Evolutionary conservation across 2,329 filamentous ascomycete genomes (phyloP), one percentile per base, ranked within the genome.

Genomic region (Pyrenophora graminea): DNA sequence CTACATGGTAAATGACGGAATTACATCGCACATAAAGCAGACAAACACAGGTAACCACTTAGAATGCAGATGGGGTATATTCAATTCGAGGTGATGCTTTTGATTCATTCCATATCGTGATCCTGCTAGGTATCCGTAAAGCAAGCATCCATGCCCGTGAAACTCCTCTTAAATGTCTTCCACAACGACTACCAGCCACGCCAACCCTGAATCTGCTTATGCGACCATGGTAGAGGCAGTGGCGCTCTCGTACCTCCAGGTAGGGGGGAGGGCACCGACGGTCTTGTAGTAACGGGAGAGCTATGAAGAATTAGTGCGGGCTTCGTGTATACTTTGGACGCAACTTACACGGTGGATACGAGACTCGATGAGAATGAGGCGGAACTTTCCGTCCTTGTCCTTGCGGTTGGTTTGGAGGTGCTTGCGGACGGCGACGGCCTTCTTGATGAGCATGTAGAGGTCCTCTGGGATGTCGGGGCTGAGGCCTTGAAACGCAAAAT

Each of bases 401-500:
- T 99, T 99, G 82, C 94, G 93, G 89, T 99, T 99, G 82, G 91
- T 91, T 87, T 97, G 91, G 70, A 99, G 91, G 83, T 99, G 95
- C 90, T 99, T 99, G 84, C 94, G 93, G 83, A 99, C 94, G 77
- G 68, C 65, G 51, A 71, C 74, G 77, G 95, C 93, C 91, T 99
- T 99, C 90, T 97, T 97, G 90, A 97, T 97, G 79, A 97, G 85
- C 90, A 96, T 96, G 89, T 97, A 99, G 70, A 97, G 89, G 82
- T 99, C 94, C 87, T 99, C 94, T 77, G 95, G 94, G 73, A 99
- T 88, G 79, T 97, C 92, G 78, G 95, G 94, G 71, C 94, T 93
- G 77, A 99, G 91, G 84, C 94, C 94, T 99, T 46, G 37, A 63
- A 58, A 59, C 48, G 67, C 66, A 60, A 65, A 62, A 65, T 68